Evolutionary conservation across 768 basidiomycete species (phyloP).

Genomic region (Pleurotus tuoliensis): DNA sequence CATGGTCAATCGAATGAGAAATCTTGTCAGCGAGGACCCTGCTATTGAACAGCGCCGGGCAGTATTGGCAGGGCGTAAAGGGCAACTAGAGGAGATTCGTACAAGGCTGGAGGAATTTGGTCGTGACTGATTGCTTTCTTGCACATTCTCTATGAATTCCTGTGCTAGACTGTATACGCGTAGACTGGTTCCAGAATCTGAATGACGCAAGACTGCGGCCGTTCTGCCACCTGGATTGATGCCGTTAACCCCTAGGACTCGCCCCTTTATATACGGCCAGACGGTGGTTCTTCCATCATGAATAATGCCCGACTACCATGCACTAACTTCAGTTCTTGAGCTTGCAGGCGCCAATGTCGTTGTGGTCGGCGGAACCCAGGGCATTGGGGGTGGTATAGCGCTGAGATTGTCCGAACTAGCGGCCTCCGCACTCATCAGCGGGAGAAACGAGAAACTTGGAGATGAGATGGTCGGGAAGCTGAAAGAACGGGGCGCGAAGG

Average conservation of each 20-base stretch:
- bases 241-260: too few relatives aligned
- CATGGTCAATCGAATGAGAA: conserved; percentile 17
- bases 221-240: too few relatives aligned
- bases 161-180: too few relatives aligned
- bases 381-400: conserved; percentile 1
- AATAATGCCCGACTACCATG: conserved; percentile 1
- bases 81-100: conserved; percentile 30
- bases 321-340: neutral
- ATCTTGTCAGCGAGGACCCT: conserved; percentile 39
- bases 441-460: neutral
- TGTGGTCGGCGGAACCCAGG: conserved; percentile 2
- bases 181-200: too few relatives aligned
- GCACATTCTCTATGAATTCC: too few relatives aligned
- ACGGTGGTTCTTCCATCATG: too few relatives aligned
- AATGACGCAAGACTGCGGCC: too few relatives aligned
- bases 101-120: conserved; percentile 22
- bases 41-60: conserved; percentile 24
- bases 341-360: neutral
- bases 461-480: neutral
- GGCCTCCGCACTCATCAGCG: neutral
- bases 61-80: conserved; percentile 22
- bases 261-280: too few relatives aligned
- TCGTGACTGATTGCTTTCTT: neutral
- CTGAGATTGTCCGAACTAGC: neutral
- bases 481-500: neutral